Evolutionary conservation across 2,329 filamentous ascomycete species (phyloP).

Genomic region (Fusarium sp.): DNA sequence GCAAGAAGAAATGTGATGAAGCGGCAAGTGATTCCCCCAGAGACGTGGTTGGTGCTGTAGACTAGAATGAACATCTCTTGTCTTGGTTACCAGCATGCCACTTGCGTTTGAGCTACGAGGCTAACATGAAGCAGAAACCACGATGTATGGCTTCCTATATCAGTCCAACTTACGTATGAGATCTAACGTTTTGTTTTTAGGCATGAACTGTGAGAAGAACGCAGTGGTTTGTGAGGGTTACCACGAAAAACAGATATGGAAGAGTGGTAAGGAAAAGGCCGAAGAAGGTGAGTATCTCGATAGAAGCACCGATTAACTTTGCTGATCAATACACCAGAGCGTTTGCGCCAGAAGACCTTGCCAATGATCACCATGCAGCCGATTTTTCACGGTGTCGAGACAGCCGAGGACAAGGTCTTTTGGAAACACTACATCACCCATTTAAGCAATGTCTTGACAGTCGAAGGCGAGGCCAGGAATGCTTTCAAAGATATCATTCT

Average conservation of each 20-base stretch:
- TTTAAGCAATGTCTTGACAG: slow-evolving; percentile 82
- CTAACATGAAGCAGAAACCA: slow-evolving; percentile 28
- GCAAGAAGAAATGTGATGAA: slow-evolving; percentile 80
- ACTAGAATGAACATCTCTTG: background rate
- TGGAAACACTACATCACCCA: slow-evolving; percentile 85
- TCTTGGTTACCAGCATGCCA: background rate
- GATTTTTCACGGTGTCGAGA: slow-evolving; percentile 85
- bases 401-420: slow-evolving; percentile 80
- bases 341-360: slow-evolving; percentile 59
- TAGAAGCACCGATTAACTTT: background rate
- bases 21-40: slow-evolving; percentile 47
- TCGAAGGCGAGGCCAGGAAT: slow-evolving; percentile 83
- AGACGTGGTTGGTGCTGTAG: background rate
- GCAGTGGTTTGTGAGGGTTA: slow-evolving; percentile 92
- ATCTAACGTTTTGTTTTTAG: slow-evolving; percentile 55
- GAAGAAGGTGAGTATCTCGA: slow-evolving; percentile 67
- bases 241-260: slow-evolving; percentile 87
- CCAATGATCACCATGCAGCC: slow-evolving; percentile 68
- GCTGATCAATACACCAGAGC: slow-evolving; percentile 55
- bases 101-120: background rate
- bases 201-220: slow-evolving; percentile 92
- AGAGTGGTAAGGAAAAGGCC: slow-evolving; percentile 80
- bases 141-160: slow-evolving; percentile 59
- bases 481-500: slow-evolving; percentile 87
- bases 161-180: background rate